These are phyloP conservation scores for Globisporangium abappressorium DNA, from an alignment of 352 stramenopile genomes.

Conservation along the genomic window DNA sequence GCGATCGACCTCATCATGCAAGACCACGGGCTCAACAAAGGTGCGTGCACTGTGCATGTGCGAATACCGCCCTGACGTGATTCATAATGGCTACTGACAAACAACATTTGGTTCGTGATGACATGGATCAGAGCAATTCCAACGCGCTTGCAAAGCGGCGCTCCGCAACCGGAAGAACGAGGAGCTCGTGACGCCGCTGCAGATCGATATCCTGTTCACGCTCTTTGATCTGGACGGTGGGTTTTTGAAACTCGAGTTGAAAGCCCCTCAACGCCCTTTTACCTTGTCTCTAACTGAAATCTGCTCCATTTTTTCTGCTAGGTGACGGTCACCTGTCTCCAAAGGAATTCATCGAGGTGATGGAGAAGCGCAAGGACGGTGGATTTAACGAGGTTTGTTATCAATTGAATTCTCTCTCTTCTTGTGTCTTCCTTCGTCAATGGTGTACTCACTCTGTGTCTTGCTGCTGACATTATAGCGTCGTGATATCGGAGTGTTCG, in stretches of 20 bases:
- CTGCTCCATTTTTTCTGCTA: slow-evolving; percentile 16
- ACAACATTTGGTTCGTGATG: not conserved
- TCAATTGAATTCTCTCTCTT: not conserved
- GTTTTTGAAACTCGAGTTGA: not conserved
- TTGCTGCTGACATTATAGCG: slow-evolving; percentile 30
- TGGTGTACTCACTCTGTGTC: not conserved
- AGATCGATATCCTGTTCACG: slow-evolving; percentile 84
- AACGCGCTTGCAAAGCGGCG: slow-evolving; percentile 63
- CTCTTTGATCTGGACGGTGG: slow-evolving; percentile 80
- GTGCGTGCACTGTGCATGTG: slow-evolving; percentile 11
- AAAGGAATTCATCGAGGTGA: slow-evolving; percentile 84
- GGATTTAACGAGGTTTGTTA: slow-evolving; percentile 64
- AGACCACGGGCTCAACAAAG: slow-evolving; percentile 81
- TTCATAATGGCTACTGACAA: not conserved
- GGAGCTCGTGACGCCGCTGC: slow-evolving; percentile 64
- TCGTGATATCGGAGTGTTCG: slow-evolving; percentile 72
- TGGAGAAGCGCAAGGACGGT: slow-evolving; percentile 83
- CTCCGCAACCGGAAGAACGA: slow-evolving; percentile 54
- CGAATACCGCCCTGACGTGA: not conserved
- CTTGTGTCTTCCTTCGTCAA: not conserved
- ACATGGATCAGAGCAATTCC: slow-evolving; percentile 67
- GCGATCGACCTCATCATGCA: slow-evolving; percentile 83
- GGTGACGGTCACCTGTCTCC: slow-evolving; percentile 73
- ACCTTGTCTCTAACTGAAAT: not conserved
- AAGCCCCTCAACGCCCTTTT: not conserved